phyloP scores from a whole-genome alignment of 305 asterid genomes.

The Solanum hybrid region DNA sequence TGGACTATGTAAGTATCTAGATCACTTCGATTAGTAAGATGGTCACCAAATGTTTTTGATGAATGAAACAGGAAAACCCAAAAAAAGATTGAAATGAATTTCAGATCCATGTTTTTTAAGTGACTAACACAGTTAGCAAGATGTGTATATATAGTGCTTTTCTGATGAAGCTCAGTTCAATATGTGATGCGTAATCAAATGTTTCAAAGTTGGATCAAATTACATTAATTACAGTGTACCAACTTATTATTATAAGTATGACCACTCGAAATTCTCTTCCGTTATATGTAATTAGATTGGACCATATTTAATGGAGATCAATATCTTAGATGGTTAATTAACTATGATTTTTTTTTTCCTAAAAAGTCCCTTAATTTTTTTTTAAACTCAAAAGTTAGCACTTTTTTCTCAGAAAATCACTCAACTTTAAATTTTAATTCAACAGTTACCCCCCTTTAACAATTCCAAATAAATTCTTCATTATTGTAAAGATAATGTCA shows the following conservation, averaged over 20 bases:
- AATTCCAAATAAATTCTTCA: slow-evolving; percentile 30
- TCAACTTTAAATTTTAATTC: too few species aligned
- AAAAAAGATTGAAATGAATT: neutral
- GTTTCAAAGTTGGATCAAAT: neutral
- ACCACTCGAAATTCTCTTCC: neutral
- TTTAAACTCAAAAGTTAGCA: neutral
- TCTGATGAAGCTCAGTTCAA: neutral
- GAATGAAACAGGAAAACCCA: neutral
- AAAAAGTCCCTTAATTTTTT: neutral
- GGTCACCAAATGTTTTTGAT: neutral
- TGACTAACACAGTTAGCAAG: neutral
- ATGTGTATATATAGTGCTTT: neutral
- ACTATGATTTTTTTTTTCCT: neutral
- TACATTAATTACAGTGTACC: neutral
- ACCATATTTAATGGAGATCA: neutral
- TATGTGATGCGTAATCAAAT: neutral
- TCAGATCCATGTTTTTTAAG: neutral
- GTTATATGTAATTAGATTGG: neutral
- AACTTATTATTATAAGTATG: neutral
- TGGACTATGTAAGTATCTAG: slow-evolving; percentile 36
- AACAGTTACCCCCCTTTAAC: neutral
- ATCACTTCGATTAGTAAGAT: neutral
- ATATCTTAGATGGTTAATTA: neutral
- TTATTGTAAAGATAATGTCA: neutral
- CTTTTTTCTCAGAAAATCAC: neutral